Evolutionary conservation across 1,284 basidiomycete genomes (phyloP).

Genomic region (Heterobasidion irregulare): DNA sequence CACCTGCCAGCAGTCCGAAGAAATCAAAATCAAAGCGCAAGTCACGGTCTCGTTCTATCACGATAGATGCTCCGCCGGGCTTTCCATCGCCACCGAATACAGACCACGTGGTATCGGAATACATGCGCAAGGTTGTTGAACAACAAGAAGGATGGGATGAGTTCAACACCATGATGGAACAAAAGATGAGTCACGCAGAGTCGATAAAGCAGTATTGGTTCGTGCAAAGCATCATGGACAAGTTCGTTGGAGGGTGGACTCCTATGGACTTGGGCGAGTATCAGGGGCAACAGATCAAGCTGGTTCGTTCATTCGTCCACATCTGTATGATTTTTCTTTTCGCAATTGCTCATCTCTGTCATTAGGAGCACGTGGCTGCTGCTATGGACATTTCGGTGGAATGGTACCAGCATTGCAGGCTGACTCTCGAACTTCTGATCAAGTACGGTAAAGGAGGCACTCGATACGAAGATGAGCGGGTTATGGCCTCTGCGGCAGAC

Average conservation of each 20-base stretch:
- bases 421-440: conserved; percentile 39
- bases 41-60: too few species aligned
- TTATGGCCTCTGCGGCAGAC: conserved; percentile 43
- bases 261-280: conserved; percentile 14
- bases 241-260: conserved; percentile 13
- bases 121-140: neutral
- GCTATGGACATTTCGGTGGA: conserved; percentile 38
- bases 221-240: conserved; percentile 18
- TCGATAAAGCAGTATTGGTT: conserved; percentile 20
- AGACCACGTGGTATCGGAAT: neutral
- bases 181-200: conserved; percentile 16
- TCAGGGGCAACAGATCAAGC: conserved; percentile 15
- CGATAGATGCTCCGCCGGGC: too few species aligned
- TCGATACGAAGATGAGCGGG: conserved; percentile 37
- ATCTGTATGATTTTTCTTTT: neutral
- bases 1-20: too few species aligned
- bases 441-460: conserved; percentile 51
- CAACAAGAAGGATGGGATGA: conserved; percentile 11
- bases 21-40: too few species aligned
- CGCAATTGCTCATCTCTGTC: conserved; percentile 1
- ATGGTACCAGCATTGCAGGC: conserved; percentile 40
- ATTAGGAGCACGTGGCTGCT: conserved; percentile 44
- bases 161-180: conserved; percentile 13
- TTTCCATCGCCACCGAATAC: neutral
- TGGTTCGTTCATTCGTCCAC: conserved; percentile 12